Evolutionary conservation across 139 green algal species (phyloP).

Genomic region (Picochlorum costavermella): DNA sequence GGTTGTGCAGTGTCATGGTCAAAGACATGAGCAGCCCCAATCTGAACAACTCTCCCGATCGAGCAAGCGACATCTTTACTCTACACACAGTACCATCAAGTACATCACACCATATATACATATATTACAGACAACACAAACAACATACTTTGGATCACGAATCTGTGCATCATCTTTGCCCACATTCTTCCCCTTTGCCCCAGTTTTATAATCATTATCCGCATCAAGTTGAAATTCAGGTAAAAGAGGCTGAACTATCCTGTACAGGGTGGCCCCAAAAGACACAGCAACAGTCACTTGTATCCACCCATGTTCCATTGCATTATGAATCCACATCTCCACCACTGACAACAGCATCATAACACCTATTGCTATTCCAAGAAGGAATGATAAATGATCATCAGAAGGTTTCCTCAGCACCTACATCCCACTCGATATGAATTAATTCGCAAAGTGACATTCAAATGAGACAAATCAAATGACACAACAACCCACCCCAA

Average conservation of each 20-base stretch:
- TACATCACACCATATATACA: too few relatives aligned
- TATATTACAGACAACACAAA: too few relatives aligned
- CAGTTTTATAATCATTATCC: neutral
- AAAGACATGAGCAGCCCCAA: slow-evolving; percentile 63
- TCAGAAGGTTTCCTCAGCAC: slow-evolving; percentile 50
- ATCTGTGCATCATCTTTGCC: too few relatives aligned
- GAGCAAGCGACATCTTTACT: neutral
- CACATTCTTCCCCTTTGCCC: too few relatives aligned
- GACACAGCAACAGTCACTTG: slow-evolving; percentile 29
- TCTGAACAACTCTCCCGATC: slow-evolving; percentile 35
- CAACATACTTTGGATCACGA: too few relatives aligned
- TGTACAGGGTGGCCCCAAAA: slow-evolving; percentile 40
- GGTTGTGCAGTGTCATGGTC: slow-evolving; percentile 87
- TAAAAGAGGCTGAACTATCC: slow-evolving; percentile 45
- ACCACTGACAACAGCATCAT: slow-evolving; percentile 71
- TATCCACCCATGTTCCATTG: slow-evolving; percentile 36
- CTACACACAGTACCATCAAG: neutral
- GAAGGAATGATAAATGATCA: slow-evolving; percentile 56
- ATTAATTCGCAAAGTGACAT: too few relatives aligned
- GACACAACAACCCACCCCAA: slow-evolving; percentile 40
- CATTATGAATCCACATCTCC: slow-evolving; percentile 71
- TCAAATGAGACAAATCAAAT: neutral
- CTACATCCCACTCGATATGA: slow-evolving; percentile 7
- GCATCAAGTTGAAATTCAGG: slow-evolving; percentile 41
- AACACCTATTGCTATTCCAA: slow-evolving; percentile 61